Evolutionary conservation across 176 grass and related monocot genomes (phyloP).

Genomic region (Zea luxurians): DNA sequence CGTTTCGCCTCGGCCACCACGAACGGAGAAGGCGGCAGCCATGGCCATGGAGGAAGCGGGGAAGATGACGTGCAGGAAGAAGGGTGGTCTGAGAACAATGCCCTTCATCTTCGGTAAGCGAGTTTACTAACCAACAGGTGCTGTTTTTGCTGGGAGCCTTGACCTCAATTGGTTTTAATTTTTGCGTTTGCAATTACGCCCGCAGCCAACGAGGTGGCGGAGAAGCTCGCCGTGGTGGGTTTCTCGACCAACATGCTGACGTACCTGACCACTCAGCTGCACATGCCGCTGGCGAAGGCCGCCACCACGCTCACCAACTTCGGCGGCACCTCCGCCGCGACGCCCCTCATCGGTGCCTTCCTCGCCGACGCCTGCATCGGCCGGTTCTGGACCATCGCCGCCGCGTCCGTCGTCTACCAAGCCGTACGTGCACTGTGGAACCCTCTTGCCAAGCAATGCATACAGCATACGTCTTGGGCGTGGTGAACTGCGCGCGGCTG

Average conservation of each 20-base stretch:
- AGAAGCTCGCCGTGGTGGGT: slow-evolving; percentile 85
- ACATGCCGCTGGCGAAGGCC: slow-evolving; percentile 72
- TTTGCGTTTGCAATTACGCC: too few species aligned
- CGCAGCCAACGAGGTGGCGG: slow-evolving; percentile 75
- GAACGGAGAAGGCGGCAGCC: slow-evolving; percentile 3
- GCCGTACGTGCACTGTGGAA: slow-evolving; percentile 28
- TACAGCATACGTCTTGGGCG: not conserved
- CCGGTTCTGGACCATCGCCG: slow-evolving; percentile 79
- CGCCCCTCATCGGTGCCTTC: slow-evolving; percentile 78
- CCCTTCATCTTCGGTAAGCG: slow-evolving; percentile 80
- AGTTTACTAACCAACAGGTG: not conserved
- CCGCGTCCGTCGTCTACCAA: slow-evolving; percentile 65
- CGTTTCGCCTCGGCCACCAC: not conserved
- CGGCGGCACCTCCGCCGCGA: slow-evolving; percentile 63
- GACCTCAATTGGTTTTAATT: not conserved
- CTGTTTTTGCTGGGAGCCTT: not conserved
- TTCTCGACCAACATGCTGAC: slow-evolving; percentile 82
- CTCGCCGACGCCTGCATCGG: slow-evolving; percentile 74
- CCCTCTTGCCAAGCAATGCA: not conserved
- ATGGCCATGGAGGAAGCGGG: slow-evolving; percentile 24
- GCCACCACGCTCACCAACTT: slow-evolving; percentile 89
- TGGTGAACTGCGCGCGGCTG: not conserved
- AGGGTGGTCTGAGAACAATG: slow-evolving; percentile 80
- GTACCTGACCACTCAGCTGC: slow-evolving; percentile 80
- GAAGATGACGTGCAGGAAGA: slow-evolving; percentile 27